Base-by-base conservation (phyloP, 2,329 filamentous ascomycete species). In the Mollisia scopiformis region DNA sequence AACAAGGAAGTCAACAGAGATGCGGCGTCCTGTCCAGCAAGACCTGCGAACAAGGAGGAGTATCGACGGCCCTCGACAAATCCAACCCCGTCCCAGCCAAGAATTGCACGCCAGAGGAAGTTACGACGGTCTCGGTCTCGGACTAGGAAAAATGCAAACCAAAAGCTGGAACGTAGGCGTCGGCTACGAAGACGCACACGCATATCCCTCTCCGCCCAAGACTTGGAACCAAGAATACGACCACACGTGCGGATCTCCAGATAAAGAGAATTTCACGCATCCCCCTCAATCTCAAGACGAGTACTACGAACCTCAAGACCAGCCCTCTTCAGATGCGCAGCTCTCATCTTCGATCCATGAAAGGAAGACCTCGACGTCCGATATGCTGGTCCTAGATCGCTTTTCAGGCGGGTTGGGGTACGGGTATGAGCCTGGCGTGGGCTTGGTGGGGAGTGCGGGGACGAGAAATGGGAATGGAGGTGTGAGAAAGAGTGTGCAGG, bases 341-440 rank as follows among this genome's bases (percentile, higher is more conserved):
- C 53, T 63, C 2, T 39, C 62, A 3, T 55, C 58, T 28, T 33
- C 39, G 3, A 57, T 63, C 16, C 57, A 63, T 25, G 13, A 55
- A 14, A 35, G 60, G 2, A 58, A 57, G 2, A 64, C 55, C 27
- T 65, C 61, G 1, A 70, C 69, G 2, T 52, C 57, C 1, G 66
- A 69, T 10, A 69, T 71, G 65, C 55, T 70, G 3, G 61, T 68
- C 11, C 47, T 70, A 2, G 68, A 71, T 59, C 62, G 65, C 4
- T 71, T 63, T 47, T 56, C 67, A 1, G 67, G 67, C 10, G 65
- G 66, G 1, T 21, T 69, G 14, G 66, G 58, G 14, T 66, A 66
- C 58, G 63, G 62, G 16, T 70, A 64, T 57, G 64, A 70, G 33
- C 61, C 55, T 31, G 62, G 55, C 5, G 47, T 63, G 14, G 67